These are phyloP conservation scores for Ophiocordyceps australis DNA, from an alignment of 2,329 filamentous ascomycete species.

Conservation along the genomic window DNA sequence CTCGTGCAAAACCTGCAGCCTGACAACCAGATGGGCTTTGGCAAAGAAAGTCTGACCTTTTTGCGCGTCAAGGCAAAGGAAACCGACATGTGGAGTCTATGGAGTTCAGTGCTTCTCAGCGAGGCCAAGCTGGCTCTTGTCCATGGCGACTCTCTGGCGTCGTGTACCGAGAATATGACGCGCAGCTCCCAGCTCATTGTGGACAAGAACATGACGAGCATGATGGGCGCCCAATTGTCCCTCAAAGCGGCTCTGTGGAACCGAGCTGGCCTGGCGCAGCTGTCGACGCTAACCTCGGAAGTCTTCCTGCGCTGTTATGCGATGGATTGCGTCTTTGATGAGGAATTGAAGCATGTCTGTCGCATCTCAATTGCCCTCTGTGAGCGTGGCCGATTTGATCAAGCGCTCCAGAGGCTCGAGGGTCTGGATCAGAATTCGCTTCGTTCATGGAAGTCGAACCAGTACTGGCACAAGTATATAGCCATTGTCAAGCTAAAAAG, in stretches of 20 bases:
- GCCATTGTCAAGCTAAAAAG: constrained; percentile 47
- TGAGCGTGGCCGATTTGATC: constrained; percentile 50
- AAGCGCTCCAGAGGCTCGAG: constrained; percentile 31
- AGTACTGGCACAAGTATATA: constrained; percentile 51
- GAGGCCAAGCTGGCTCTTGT: constrained; percentile 68
- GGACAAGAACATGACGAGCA: constrained; percentile 53
- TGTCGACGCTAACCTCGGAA: constrained; percentile 46
- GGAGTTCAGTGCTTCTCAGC: constrained; percentile 67
- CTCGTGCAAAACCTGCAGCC: constrained; percentile 54
- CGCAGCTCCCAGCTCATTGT: constrained; percentile 69
- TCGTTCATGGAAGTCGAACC: constrained; percentile 59
- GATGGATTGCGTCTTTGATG: constrained; percentile 43
- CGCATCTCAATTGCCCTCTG: constrained; percentile 43
- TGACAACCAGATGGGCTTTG: constrained; percentile 56
- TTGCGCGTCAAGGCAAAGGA: constrained; percentile 77
- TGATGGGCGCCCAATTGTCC: constrained; percentile 57
- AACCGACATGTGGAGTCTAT: constrained; percentile 66
- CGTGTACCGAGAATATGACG: constrained; percentile 59
- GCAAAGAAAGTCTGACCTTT: constrained; percentile 67
- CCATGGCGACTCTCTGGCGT: constrained; percentile 45
- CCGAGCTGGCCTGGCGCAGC: constrained; percentile 44
- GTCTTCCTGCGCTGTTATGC: constrained; percentile 60
- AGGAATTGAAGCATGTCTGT: constrained; percentile 58
- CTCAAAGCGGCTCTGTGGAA: constrained; percentile 59
- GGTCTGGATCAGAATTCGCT: constrained; percentile 38